Evolutionary conservation across 495 filamentous ascomycete species (phyloP).

Genomic region (Hypoxylon fuscum): DNA sequence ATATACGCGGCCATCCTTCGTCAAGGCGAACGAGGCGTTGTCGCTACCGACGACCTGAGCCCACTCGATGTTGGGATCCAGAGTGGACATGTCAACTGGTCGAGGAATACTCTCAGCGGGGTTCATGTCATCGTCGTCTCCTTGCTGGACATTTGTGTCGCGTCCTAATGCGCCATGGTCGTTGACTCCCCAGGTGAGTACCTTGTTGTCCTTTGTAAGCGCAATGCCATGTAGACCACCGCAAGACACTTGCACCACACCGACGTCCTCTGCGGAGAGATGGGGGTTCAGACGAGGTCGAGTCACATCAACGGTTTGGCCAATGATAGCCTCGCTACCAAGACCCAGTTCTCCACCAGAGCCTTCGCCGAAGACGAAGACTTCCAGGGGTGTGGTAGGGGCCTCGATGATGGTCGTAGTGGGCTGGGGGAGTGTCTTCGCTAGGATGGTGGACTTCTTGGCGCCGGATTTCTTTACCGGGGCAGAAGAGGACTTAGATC

Average conservation of each 20-base stretch:
- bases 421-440: too few species aligned
- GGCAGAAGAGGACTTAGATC: not conserved
- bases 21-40: constrained; percentile 71
- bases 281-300: constrained; percentile 58
- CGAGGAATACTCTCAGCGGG: constrained; percentile 68
- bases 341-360: constrained; percentile 60
- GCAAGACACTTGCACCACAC: constrained; percentile 68
- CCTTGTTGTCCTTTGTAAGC: constrained; percentile 70
- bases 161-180: constrained; percentile 73
- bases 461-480: not conserved
- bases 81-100: constrained; percentile 53
- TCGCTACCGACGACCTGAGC: constrained; percentile 70
- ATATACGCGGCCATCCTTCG: constrained; percentile 68
- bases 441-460: not conserved
- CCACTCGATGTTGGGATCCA: constrained; percentile 64
- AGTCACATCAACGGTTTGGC: constrained; percentile 58
- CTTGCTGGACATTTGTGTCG: constrained; percentile 61
- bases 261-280: constrained; percentile 62
- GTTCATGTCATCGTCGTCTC: constrained; percentile 59
- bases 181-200: constrained; percentile 77
- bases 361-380: constrained; percentile 63
- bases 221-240: constrained; percentile 73
- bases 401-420: not conserved
- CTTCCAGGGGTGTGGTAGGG: constrained; percentile 45
- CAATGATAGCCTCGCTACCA: constrained; percentile 45